Conservation (phyloP, 2,329 filamentous ascomycete species). For the Cladophialophora psammophila region DNA sequence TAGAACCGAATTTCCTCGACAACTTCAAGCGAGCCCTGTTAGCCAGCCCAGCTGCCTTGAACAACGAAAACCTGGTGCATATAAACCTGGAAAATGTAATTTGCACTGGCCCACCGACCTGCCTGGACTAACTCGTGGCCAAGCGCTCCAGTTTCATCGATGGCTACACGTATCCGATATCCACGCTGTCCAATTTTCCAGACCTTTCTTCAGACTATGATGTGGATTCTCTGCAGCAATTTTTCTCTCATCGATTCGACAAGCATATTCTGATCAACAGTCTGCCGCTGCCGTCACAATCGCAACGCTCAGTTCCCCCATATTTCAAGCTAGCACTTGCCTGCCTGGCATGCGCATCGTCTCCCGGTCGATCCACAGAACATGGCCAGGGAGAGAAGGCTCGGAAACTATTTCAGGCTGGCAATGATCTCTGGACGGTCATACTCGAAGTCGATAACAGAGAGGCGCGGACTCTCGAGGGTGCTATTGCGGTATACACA, state of each 20-base stretch:
- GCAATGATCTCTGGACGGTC: slow-evolving; percentile 8
- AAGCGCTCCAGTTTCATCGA: no score
- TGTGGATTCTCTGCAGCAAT: neutral
- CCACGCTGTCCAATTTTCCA: slow-evolving; percentile 15
- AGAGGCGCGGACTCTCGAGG: slow-evolving; percentile 20
- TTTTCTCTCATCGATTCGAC: slow-evolving; percentile 6
- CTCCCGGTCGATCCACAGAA: slow-evolving; percentile 1
- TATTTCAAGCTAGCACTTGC: slow-evolving; percentile 12
- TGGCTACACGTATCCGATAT: slow-evolving; percentile 21
- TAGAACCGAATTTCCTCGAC: neutral
- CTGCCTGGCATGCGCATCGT: no score
- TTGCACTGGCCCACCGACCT: no score
- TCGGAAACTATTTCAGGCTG: slow-evolving; percentile 13
- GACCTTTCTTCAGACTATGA: neutral
- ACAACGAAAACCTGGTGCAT: slow-evolving; percentile 11
- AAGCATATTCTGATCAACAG: slow-evolving; percentile 12
- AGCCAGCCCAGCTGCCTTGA: neutral
- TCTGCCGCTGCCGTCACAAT: slow-evolving; percentile 5
- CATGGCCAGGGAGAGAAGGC: neutral
- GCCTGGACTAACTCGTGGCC: no score
- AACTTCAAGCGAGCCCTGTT: slow-evolving; percentile 15
- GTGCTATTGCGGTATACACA: slow-evolving; percentile 12
- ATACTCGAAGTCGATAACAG: slow-evolving; percentile 24
- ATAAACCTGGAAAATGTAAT: slow-evolving; percentile 1
- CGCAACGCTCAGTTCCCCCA: neutral